A percentile compares a stretch with the other conserved stretches of the same genome.
These are phyloP conservation scores for Tulasnella sp. DNA, from an alignment of 768 basidiomycete genomes.

Conservation along the genomic window DNA sequence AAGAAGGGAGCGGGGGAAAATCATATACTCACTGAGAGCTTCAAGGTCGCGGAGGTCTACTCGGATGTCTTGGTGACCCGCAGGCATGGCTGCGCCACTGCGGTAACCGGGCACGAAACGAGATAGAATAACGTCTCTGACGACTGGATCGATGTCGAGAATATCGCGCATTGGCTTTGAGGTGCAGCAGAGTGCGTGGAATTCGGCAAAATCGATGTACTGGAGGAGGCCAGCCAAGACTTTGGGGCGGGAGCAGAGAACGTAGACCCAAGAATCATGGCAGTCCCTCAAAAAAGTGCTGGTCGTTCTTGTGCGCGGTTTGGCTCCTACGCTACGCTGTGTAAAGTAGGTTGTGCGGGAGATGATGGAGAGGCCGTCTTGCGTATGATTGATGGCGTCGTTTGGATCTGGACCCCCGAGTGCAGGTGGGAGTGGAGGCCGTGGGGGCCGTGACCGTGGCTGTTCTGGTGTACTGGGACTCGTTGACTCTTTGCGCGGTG, in stretches of 20 bases:
- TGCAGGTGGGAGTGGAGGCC: neutral
- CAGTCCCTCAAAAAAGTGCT: neutral
- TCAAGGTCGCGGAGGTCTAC: slow-evolving; percentile 54
- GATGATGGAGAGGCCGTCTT: neutral
- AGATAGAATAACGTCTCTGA: slow-evolving; percentile 37
- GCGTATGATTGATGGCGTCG: neutral
- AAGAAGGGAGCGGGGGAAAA: slow-evolving; percentile 2
- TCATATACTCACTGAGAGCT: slow-evolving; percentile 49
- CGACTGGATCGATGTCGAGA: slow-evolving; percentile 29
- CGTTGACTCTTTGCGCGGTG: neutral
- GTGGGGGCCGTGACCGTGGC: neutral
- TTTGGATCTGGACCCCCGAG: neutral
- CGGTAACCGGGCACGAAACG: slow-evolving; percentile 53
- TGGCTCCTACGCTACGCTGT: neutral
- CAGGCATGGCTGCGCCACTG: slow-evolving; percentile 37
- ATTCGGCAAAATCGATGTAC: slow-evolving; percentile 35
- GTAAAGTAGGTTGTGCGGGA: neutral
- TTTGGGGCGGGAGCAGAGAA: slow-evolving; percentile 32
- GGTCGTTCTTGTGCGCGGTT: neutral
- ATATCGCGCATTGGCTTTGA: slow-evolving; percentile 33
- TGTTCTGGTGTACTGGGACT: neutral
- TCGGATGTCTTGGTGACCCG: slow-evolving; percentile 32
- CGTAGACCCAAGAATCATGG: slow-evolving; percentile 21
- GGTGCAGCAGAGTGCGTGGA: slow-evolving; percentile 36
- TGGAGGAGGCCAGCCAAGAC: slow-evolving; percentile 33